phyloP scores from a whole-genome alignment of 2,329 filamentous ascomycete species.

The Thielaviopsis punctulata region DNA sequence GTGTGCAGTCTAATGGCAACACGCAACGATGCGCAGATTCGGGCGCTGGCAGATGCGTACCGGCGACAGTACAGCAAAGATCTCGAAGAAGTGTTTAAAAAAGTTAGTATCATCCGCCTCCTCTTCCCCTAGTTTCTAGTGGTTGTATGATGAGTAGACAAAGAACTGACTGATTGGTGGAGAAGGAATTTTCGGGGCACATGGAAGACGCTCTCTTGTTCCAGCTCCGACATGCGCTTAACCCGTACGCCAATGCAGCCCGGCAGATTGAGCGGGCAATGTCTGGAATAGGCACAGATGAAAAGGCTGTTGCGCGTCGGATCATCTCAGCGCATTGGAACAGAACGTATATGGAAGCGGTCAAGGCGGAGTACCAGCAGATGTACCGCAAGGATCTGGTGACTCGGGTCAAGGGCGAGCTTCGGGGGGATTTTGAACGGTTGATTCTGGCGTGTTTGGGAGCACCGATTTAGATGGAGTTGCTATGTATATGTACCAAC shows the following conservation, averaged over 20 bases:
- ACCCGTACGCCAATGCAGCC: conserved; percentile 75
- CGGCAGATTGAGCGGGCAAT: conserved; percentile 70
- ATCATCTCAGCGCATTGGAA: conserved; percentile 77
- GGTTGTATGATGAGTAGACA: not conserved
- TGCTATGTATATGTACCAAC: not conserved
- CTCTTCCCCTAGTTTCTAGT: not conserved
- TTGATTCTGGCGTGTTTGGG: conserved; percentile 55
- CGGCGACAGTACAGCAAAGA: conserved; percentile 51
- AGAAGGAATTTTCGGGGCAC: conserved; percentile 68
- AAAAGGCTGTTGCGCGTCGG: conserved; percentile 59
- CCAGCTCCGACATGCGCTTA: conserved; percentile 59
- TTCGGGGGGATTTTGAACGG: conserved; percentile 64
- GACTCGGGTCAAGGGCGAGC: conserved; percentile 61
- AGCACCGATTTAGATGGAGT: conserved; percentile 18
- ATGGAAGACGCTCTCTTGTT: conserved; percentile 73
- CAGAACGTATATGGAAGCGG: conserved; percentile 51
- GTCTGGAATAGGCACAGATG: conserved; percentile 75
- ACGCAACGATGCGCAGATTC: conserved; percentile 66
- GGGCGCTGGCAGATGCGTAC: conserved; percentile 64
- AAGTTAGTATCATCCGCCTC: conserved; percentile 25
- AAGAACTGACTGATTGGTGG: not conserved
- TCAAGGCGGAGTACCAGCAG: conserved; percentile 61
- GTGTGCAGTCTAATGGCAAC: conserved; percentile 65
- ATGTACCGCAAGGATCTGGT: conserved; percentile 51
- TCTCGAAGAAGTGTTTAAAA: conserved; percentile 58